Evolutionary conservation across 805 yeast genomes (phyloP), one percentile per base, ranked within the genome.

Genomic region (Ogataea allantospora): DNA sequence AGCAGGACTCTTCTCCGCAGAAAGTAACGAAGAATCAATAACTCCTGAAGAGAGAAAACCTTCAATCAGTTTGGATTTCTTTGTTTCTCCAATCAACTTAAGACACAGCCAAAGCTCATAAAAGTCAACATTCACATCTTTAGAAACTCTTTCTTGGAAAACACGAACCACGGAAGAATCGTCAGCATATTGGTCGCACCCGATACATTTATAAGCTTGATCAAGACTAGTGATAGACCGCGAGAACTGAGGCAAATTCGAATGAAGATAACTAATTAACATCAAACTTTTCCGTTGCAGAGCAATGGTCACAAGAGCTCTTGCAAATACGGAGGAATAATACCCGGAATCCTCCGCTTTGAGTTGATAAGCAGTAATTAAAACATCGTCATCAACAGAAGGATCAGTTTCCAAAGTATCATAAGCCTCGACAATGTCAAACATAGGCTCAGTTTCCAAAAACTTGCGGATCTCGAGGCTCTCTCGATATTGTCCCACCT

Each of bases 1-100:
- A 3, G 88, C 86, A 0, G 99, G 99, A 77, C 91, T 80, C 33
- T 76, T 73, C 11, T 75, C 80, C 0, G 78, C 74, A 0, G 88
- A 80, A 13, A 84, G 59, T 2, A 73, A 59, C 7, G 71, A 63
- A 4, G 78, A 73, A 55, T 83, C 86, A 24, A 83, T 65, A 14
- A 71, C 62, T 0, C 95, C 95, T 0, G 78, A 69, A 26, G 65
- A 67, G 21, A 88, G 61, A 50, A 71, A 88, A 9, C 77, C 69
- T 4, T 57, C 53, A 11, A 88, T 70, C 10, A 81, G 55, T 27
- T 71, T 70, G 6, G 88, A 79, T 17, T 75, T 67, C 43, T 75
- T 73, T 5, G 65, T 60, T 6, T 62, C 64, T 0, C 83, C 88
- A 32, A 87, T 67, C 2, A 67, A 60, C 23, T 74, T 66, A 29